Conservation (phyloP, 2,329 filamentous ascomycete genomes). For the Trichoderma semiorbis region DNA sequence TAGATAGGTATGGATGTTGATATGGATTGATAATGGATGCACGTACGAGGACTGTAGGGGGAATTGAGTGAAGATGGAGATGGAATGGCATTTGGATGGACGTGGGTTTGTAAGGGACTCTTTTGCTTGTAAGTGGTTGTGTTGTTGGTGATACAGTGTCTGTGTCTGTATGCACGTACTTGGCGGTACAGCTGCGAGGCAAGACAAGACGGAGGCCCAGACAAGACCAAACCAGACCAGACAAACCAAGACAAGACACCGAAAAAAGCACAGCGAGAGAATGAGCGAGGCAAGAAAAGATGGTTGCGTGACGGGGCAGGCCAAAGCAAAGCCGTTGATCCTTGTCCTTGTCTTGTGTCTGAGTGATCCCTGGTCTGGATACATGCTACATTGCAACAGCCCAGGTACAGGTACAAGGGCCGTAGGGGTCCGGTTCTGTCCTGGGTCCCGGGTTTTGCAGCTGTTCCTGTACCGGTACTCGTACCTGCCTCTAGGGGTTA, state of each 20-base stretch:
- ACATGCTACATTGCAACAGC: background rate
- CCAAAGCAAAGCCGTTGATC: background rate
- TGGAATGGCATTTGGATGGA: background rate
- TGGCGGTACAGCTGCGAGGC: background rate
- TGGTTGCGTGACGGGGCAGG: background rate
- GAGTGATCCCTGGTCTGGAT: background rate
- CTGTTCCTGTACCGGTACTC: background rate
- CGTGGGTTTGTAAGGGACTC: background rate
- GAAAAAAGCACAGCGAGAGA: background rate
- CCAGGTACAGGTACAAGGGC: background rate
- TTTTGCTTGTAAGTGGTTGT: background rate
- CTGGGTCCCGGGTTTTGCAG: background rate
- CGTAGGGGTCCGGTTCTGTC: background rate
- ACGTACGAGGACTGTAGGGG: background rate
- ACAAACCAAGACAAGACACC: background rate
- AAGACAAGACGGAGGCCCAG: background rate
- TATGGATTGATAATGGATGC: background rate
- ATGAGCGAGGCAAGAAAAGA: background rate
- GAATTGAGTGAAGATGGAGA: background rate
- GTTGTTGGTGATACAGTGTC: background rate
- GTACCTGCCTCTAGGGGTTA: background rate
- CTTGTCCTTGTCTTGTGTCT: background rate
- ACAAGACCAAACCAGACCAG: background rate
- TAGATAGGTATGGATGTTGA: background rate
- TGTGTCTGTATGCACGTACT: background rate